Base-by-base conservation (phyloP, 768 basidiomycete species). In the Wakefieldia striispora region DNA sequence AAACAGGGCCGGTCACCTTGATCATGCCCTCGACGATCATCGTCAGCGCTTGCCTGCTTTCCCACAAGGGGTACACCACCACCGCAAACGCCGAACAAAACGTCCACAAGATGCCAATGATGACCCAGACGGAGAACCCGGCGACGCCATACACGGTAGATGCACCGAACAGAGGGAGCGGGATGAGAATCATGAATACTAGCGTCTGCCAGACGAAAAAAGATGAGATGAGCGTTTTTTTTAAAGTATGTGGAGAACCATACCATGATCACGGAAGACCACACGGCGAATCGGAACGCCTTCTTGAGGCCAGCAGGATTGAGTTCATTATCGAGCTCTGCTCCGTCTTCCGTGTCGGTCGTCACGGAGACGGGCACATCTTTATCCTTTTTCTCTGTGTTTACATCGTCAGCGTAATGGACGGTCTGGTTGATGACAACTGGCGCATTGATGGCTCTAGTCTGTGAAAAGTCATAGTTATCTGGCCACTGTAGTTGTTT, bases 121-220 rank as follows among this genome's bases (percentile, higher is more conserved):
- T 70, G 8, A 95, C 86, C 92, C 92, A 97, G 0, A 79, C 86
- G 0, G 82, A 79, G 49, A 91, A 75, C 6, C 87, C 88, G 10
- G 68, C 57, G 35, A 79, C 73, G 20, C 78, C 76, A 53, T 82
- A 93, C 20, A 93, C 70, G 26, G 88, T 86, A 36, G 79, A 77
- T 0, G 90, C 84, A 64, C 88, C 89, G 75, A 95, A 95, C 8
- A 95, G 74, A 3, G 92, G 92, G 2, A 97, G 68, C 0, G 93
- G 95, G 45, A 97, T 81, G 47, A 91, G 45, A 56, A 92, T 69
- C 57, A 91, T 76, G 59, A 91, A 70, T 6, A 90, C 61, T 24
- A 86, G 40, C 43, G 81, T 75, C 85, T 82, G 56, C 12, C 41
- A 47, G 19, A 10, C 50, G 47, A 40, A 45, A 29, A n/a, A 16